Base-by-base conservation (phyloP, 345 rosid species). In the Eucalyptus rudis region DNA sequence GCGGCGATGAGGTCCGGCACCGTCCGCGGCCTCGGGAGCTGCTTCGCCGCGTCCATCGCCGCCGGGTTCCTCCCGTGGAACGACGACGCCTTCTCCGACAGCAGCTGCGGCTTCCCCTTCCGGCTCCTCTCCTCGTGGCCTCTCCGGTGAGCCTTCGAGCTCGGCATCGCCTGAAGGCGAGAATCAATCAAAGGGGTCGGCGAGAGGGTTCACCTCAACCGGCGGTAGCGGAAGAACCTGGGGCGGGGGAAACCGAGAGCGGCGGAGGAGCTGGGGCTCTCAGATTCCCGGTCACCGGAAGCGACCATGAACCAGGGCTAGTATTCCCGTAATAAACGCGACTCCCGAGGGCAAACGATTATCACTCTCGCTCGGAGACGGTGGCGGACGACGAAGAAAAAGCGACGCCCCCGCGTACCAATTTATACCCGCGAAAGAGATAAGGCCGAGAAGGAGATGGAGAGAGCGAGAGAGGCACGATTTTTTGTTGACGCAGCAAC, bases 11-110 rank as follows among this genome's bases (percentile, higher is more conserved):
- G 88, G 36, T 96, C 94, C 58, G 97, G 98, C 29, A 92, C 79
- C 62, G 99, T 96, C 87, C 93, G 94, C 62, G 99, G 99, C 80
- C 97, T 58, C 40, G 93, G 93, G 12, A 96, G 93, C 91, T 92
- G 90, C 16, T 90, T 90, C 76, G 91, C 86, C 58, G 86, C 91
- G 88, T 92, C 71, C 71, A 76, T 51, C 44, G 36, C 88, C 83
- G 29, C 84, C 90, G 96, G 91, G 22, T 84, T 81, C 62, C 88
- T 91, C 3, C 96, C 96, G 91, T 96, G 98, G 89, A 96, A 96
- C 89, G 99, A 96, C 91, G 91, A 90, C 44, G 99, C 89, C 88
- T 95, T 96, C 87, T 91, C 93, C 31, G 92, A 83, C 84, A 95
- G 71, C 89, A 87, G 91, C 89, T n/a, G 64, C 52, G 90, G 91